These are phyloP conservation scores for Porphyrellus cyaneotinctus DNA, from an alignment of 768 basidiomycete species.

Conservation along the genomic window DNA sequence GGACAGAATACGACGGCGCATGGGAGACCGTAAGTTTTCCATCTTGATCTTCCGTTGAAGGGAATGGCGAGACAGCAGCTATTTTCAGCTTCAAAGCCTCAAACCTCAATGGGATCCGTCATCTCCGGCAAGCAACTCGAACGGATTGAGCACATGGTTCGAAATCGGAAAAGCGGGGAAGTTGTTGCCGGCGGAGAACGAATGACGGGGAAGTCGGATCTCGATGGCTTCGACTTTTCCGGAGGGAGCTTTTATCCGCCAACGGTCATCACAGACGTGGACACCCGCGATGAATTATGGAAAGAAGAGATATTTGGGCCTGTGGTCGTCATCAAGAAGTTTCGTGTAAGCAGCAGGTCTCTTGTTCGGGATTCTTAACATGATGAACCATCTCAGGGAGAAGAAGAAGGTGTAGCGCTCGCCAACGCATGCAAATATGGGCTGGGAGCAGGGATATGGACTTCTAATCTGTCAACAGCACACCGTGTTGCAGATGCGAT, in stretches of 20 bases:
- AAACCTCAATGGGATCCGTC: constrained; percentile 75
- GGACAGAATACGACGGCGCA: constrained; percentile 56
- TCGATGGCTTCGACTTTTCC: constrained; percentile 72
- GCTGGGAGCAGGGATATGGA: constrained; percentile 80
- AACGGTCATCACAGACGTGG: constrained; percentile 63
- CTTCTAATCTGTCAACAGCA: constrained; percentile 65
- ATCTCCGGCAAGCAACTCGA: constrained; percentile 64
- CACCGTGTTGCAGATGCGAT: constrained; percentile 69
- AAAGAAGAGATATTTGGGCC: constrained; percentile 84
- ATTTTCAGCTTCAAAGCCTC: constrained; percentile 57
- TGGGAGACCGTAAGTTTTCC: constrained; percentile 69
- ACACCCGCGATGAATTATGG: constrained; percentile 62
- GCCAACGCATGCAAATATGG: constrained; percentile 81
- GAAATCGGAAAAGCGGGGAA: constrained; percentile 42
- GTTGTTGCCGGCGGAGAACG: constrained; percentile 62
- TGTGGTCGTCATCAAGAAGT: constrained; percentile 65
- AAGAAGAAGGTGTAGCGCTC: constrained; percentile 59
- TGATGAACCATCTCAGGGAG: constrained; percentile 38
- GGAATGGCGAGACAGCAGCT: neutral
- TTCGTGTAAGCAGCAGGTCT: constrained; percentile 38
- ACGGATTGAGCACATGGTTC: constrained; percentile 57
- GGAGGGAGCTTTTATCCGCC: constrained; percentile 76
- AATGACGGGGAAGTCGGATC: constrained; percentile 54
- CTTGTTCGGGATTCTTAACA: neutral
- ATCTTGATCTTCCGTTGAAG: neutral